Base-by-base conservation (phyloP, 352 stramenopile genomes). In the Globisporangium okanoganense region DNA sequence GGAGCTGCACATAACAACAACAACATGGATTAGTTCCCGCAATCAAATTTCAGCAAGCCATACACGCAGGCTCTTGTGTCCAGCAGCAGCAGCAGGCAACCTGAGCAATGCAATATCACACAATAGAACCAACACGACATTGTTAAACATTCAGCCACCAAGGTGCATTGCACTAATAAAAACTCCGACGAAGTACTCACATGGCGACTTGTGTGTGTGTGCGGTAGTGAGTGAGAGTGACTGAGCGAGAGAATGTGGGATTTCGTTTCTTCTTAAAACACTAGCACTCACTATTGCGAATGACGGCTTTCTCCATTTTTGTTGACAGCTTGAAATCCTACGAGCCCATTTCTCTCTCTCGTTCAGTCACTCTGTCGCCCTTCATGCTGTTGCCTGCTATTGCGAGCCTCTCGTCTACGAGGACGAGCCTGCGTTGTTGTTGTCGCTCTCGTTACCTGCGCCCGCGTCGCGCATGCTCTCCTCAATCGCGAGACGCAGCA, bases 391-490 rank as follows among this genome's bases (percentile, higher is more conserved):
- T 43, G 29, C 22, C 22, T 25, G 35, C 24, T n/a, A 31, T 35
- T 22, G 25, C 49, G 41, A 31, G 44, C 14, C 12, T 41, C 56
- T 41, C 44, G 43, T 61, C 77, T 68, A 88, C 53, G 74, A 82
- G 22, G 78, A 84, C 2, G 76, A 73, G 31, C 74, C 73, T 55
- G 73, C 71, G 52, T 78, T 76, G 53, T 71, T 58, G 52, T 35
- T 49, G 57, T 67, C 58, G 20, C 62, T 69, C 18, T 62, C 71
- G 60, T 83, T 85, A 88, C 78, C 77, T 88, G 65, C 65, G 56
- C 82, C 71, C 16, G 73, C 81, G 56, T 95, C 85, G 51, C 84
- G 84, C 86, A 95, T 95, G 62, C 81, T 92, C 58, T 94, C 86
- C 67, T 94, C 86, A 55, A 95, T 95, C 20, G 86, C 86, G 14